phyloP scores from a whole-genome alignment of 345 rosid genomes.

The Sisymbrium altissimum region DNA sequence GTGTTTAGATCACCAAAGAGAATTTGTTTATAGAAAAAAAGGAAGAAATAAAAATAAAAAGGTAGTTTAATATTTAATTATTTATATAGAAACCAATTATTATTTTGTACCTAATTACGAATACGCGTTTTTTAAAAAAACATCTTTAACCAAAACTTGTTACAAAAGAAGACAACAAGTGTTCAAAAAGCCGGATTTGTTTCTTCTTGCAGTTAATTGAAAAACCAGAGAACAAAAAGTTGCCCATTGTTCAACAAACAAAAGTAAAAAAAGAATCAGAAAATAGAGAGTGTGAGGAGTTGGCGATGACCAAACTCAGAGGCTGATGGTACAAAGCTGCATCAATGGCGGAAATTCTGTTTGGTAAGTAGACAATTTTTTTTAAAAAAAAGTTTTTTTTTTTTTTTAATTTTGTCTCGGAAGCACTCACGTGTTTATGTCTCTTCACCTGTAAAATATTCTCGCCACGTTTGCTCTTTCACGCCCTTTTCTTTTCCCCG shows the following conservation, averaged over 20 bases:
- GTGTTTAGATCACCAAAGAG: not conserved
- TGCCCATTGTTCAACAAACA: not conserved
- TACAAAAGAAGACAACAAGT: not conserved
- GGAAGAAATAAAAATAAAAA: not conserved
- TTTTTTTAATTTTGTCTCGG: not conserved
- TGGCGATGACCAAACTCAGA: conserved; percentile 4
- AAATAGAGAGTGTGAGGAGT: not conserved
- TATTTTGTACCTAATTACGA: not conserved
- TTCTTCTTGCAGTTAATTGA: not conserved
- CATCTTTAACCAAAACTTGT: not conserved
- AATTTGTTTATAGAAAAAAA: not conserved
- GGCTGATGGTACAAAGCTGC: conserved; percentile 1
- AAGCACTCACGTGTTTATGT: conserved; percentile 35
- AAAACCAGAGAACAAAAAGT: not conserved
- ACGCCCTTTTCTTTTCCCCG: not conserved
- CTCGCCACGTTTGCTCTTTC: conserved; percentile 33
- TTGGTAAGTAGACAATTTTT: conserved; percentile 5
- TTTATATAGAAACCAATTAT: not conserved
- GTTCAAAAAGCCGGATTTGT: not conserved
- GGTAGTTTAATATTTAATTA: not conserved
- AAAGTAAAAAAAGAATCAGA: not conserved
- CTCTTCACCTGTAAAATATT: conserved; percentile 37
- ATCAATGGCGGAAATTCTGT: conserved; percentile 26
- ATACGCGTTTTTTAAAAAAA: not conserved
- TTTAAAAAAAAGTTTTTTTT: not conserved